Base-by-base conservation (phyloP, 2,329 filamentous ascomycete species). In the Penicillium hordei region DNA sequence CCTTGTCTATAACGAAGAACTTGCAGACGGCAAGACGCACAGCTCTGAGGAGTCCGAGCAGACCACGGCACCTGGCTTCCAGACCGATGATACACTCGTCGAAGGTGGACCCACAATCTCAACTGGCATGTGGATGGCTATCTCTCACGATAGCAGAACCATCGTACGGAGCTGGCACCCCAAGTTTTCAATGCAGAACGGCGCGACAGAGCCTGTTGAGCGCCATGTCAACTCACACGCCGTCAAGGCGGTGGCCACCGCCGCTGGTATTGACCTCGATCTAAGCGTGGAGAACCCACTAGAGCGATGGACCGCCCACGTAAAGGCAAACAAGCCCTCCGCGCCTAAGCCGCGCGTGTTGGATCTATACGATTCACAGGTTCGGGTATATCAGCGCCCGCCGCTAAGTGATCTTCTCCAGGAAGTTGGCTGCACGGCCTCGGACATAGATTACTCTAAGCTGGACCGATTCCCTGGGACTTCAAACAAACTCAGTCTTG, bases 1-100 rank as follows among this genome's bases (percentile, higher is more conserved):
- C 34, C 91, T 93, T 70, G 83, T 89, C 0, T 89, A 89, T 57
- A 99, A 97, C 63, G 90, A 96, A 62, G 94, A 99, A 71, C 81
- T 96, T n/a, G 89, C 88, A 13, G 75, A 81, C 61, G 80, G 75
- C 0, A 72, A 70, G 55, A 55, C 68, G 6, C 63, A 70, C 53
- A 58, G 19, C 19, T 48, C 52, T 7, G 50, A 55, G 5, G 60
- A 65, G 9, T 36, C 50, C 1, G 52, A 57, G 10, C 25, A 52
- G 9, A 49, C 38, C 19, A 23, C 52, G 7, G 23, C 48, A 15
- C 57, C 67, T 25, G 68, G 71, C 21, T 68, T 69, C 57, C 61
- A 65, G 45, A 68, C 68, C 34, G 60, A 66, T 25, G 65, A 60
- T 29, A 36, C 57, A 2, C 52, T 59, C 9, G 40, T 62, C 4